Base-by-base conservation (phyloP, 805 yeast genomes). In the Saccharomycopsis amapae region DNA sequence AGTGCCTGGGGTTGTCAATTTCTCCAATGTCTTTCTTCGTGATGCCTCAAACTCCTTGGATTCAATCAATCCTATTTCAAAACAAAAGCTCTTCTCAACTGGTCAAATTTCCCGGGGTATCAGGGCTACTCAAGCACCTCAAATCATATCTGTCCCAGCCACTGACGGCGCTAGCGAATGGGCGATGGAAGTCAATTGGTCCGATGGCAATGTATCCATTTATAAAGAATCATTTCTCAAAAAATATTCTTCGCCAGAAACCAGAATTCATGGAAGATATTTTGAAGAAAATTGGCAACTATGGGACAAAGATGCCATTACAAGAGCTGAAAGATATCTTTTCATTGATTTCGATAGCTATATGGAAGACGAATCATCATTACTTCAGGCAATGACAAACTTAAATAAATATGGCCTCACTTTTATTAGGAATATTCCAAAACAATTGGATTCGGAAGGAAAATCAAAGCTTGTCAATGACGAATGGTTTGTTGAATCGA, bases 11-110 rank as follows among this genome's bases (percentile, higher is more conserved):
- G 40, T 48, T 30, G 64, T 69, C 24, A 59, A 65, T 24, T 74
- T 64, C 59, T 71, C 65, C 53, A 75, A 72, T 42, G 60, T 73
- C 1, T 81, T 83, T 53, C 65, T 84, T 20, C 68, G 90, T 55
- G 93, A 84, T 55, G 68, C 86, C 0, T 79, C 86, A 39, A 56
- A 60, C 3, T 62, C 74, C 13, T 51, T 63, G 1, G 55, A 54
- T 9, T 75, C 84, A 0, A 67, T 80, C 3, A 84, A 83, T 52
- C 62, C 66, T 2, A 55, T 60, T 22, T 72, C 85, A 0, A 71
- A 71, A 17, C 89, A 83, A 56, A 82, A 80, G 57, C 56, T 71
- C 20, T 79, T 81, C 61, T 72, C 81, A 15, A 79, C 87, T 0
- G 78, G 76, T 1, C 57, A 67, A 43, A 60, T 73, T 44, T 54